Evolutionary conservation across 2,329 filamentous ascomycete species (phyloP).

Genomic region (Helotiales sp.): DNA sequence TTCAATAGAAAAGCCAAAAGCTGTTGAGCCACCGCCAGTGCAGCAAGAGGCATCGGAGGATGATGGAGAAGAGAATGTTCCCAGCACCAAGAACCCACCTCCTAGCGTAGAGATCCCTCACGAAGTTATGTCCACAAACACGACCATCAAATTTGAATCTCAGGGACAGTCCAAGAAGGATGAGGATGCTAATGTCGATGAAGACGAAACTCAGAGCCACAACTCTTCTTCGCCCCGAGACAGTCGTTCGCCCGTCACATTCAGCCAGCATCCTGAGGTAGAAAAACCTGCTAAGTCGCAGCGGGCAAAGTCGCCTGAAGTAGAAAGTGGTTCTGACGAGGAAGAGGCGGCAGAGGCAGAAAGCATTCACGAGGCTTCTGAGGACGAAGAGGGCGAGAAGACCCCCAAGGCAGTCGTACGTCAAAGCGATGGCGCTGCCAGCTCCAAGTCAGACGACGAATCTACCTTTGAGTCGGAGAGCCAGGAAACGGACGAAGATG

Average conservation of each 20-base stretch:
- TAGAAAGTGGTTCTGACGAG: constrained; percentile 2
- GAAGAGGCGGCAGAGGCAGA: constrained; percentile 5
- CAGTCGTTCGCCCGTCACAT: constrained; percentile 33
- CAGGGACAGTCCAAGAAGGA: background rate
- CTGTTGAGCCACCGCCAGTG: background rate
- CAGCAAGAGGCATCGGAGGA: background rate
- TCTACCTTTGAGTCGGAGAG: background rate
- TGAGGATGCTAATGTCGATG: constrained; percentile 9
- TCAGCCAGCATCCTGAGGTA: constrained; percentile 19
- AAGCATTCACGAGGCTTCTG: background rate
- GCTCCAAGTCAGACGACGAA: background rate
- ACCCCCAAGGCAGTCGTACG: background rate
- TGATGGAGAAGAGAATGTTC: constrained; percentile 12
- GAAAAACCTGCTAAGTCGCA: constrained; percentile 1
- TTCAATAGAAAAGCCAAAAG: background rate
- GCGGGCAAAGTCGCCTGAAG: background rate
- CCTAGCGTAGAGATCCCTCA: background rate
- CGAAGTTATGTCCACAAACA: background rate
- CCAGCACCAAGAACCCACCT: background rate
- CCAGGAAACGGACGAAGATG: constrained; percentile 2
- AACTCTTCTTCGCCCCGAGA: constrained; percentile 27
- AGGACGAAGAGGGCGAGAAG: background rate
- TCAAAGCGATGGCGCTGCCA: background rate
- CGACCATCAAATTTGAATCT: background rate
- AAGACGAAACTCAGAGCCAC: constrained; percentile 23